Percentiles rank a stretch among this genome's conserved stretches.
These are phyloP conservation scores for Halenospora varia DNA, from an alignment of 495 filamentous ascomycete species.

Conservation along the genomic window DNA sequence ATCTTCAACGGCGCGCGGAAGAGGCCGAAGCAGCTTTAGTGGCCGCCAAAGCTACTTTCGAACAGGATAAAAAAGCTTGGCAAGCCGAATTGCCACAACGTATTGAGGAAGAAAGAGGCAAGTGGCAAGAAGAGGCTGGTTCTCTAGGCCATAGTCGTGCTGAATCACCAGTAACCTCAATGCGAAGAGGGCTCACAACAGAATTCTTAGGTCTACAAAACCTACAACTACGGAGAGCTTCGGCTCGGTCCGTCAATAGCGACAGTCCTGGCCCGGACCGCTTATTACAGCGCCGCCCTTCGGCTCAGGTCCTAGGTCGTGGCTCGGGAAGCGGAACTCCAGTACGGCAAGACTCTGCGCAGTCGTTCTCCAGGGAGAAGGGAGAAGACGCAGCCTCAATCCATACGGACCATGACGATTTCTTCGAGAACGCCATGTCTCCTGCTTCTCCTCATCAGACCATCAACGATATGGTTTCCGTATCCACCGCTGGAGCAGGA, in stretches of 20 bases:
- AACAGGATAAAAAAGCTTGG: conserved; percentile 64
- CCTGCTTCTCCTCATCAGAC: conserved; percentile 66
- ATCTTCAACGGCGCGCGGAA: conserved; percentile 57
- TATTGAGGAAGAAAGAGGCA: conserved; percentile 68
- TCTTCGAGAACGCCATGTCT: conserved; percentile 53
- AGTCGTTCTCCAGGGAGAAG: conserved; percentile 9
- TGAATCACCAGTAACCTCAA: conserved; percentile 44
- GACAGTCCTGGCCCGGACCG: conserved; percentile 14
- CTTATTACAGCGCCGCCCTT: conserved; percentile 14
- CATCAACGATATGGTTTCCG: conserved; percentile 84
- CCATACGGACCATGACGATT: conserved; percentile 61
- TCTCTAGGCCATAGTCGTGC: conserved; percentile 31
- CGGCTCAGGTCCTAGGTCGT: conserved; percentile 10
- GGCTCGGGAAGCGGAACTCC: conserved; percentile 20
- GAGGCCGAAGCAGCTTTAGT: conserved; percentile 60
- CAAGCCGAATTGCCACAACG: conserved; percentile 58
- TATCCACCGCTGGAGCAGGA: conserved; percentile 82
- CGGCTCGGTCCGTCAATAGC: conserved; percentile 22
- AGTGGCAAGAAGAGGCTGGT: conserved; percentile 61
- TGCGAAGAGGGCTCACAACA: conserved; percentile 30
- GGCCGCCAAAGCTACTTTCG: conserved; percentile 56
- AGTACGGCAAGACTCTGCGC: conserved; percentile 21
- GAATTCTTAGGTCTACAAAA: conserved; percentile 26
- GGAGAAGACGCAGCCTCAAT: conserved; percentile 53
- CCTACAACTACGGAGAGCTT: conserved; percentile 19